Conservation (phyloP, 2,329 filamentous ascomycete species). For the Xylariomycetidae sp. region DNA sequence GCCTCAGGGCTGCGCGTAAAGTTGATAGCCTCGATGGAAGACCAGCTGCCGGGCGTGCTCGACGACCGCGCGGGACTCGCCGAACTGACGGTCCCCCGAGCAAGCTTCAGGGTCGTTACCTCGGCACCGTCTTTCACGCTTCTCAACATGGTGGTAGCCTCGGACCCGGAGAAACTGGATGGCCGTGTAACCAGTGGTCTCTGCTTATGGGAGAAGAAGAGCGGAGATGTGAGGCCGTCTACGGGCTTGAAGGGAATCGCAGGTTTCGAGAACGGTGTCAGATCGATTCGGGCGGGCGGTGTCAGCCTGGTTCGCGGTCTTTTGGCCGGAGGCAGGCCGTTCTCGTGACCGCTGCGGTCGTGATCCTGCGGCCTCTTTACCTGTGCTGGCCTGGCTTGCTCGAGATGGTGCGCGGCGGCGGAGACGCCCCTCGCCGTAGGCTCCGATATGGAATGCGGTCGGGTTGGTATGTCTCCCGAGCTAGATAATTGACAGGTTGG, state of each 20-base stretch:
- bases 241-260: slow-evolving; percentile 22
- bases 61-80: slow-evolving; percentile 43
- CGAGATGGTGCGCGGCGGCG: slow-evolving; percentile 11
- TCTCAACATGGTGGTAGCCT: slow-evolving; percentile 44
- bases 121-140: slow-evolving; percentile 41
- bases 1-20: slow-evolving; percentile 48
- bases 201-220: slow-evolving; percentile 47
- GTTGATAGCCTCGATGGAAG: slow-evolving; percentile 49
- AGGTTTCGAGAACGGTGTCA: slow-evolving; percentile 29
- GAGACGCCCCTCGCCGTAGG: slow-evolving; percentile 7
- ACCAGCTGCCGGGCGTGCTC: slow-evolving; percentile 48
- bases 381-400: slow-evolving; percentile 10
- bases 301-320: slow-evolving; percentile 43
- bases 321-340: slow-evolving; percentile 31
- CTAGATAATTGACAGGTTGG: slow-evolving; percentile 14
- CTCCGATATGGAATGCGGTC: slow-evolving; percentile 12
- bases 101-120: slow-evolving; percentile 52
- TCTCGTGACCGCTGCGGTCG: slow-evolving; percentile 14
- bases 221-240: slow-evolving; percentile 42
- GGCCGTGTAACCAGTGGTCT: slow-evolving; percentile 33
- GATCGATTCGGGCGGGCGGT: slow-evolving; percentile 40
- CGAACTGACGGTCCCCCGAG: slow-evolving; percentile 47
- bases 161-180: slow-evolving; percentile 33
- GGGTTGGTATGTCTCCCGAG: slow-evolving; percentile 12
- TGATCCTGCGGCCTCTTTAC: slow-evolving; percentile 16